phyloP scores from a whole-genome alignment of 768 basidiomycete genomes.

The Gelatoporia subvermispora region DNA sequence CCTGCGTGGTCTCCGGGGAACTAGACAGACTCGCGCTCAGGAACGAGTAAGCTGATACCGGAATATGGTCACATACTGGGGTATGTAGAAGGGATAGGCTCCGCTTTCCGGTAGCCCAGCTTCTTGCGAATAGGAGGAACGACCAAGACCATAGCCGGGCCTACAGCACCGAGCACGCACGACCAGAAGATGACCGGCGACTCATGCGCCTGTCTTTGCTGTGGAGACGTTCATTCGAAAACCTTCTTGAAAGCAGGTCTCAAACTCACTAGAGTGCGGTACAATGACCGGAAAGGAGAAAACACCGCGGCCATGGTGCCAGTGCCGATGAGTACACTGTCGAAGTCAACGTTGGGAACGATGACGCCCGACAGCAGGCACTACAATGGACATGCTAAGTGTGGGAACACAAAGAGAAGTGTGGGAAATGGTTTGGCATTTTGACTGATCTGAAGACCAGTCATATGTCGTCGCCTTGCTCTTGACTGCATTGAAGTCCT shows the following conservation, averaged over 20 bases:
- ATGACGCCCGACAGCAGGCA: neutral
- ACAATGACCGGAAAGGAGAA: constrained; percentile 45
- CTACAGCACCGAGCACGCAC: constrained; percentile 64
- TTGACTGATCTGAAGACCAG: too few relatives aligned
- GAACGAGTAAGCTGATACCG: neutral
- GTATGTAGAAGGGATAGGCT: constrained; percentile 70
- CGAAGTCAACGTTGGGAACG: neutral
- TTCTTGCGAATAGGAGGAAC: constrained; percentile 77
- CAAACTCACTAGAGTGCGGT: constrained; percentile 33
- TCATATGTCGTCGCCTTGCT: too few relatives aligned
- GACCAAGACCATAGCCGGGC: constrained; percentile 66
- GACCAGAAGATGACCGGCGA: constrained; percentile 90
- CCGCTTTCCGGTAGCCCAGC: constrained; percentile 68
- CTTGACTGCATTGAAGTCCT: too few relatives aligned
- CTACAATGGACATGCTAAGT: too few relatives aligned
- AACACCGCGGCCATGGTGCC: constrained; percentile 41
- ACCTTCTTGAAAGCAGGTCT: neutral
- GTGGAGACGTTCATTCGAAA: constrained; percentile 1
- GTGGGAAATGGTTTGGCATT: too few relatives aligned
- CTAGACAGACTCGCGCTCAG: constrained; percentile 27
- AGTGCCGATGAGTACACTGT: neutral
- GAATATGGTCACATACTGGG: constrained; percentile 51
- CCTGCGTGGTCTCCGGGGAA: constrained; percentile 67
- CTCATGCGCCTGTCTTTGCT: constrained; percentile 93
- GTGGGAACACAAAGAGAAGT: too few relatives aligned